Base-by-base conservation (phyloP, 768 basidiomycete species). In the Psilocybe cyanescens region DNA sequence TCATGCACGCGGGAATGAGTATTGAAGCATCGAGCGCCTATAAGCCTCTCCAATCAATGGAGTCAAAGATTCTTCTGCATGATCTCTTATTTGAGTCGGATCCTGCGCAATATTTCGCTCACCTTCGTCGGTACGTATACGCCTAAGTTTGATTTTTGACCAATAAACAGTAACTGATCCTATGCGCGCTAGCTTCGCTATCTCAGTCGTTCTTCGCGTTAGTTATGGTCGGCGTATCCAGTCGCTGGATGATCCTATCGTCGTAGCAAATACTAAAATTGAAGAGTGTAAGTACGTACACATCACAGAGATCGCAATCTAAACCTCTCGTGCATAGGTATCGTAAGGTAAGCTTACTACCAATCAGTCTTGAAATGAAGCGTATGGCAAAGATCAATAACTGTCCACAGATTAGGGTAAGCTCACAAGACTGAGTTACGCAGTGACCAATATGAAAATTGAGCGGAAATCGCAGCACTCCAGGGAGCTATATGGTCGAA, bases 1-100 rank as follows among this genome's bases (percentile, higher is more conserved):
- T 73, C 7, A 71, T 73, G 69, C 69, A 69, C 57, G 68, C 67
- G 0, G 68, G 69, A 8, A 62, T 73, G 62, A 59, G 69, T 9
- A 62, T 70, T 4, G 70, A 73, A 47, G 70, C 68, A 14, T 65
- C 70, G 4, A 64, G 65, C 7, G 58, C 58, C 9, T 73, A 71
- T 37, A 72, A 70, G 52, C 17, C 63, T 4, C 47, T 73, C 11
- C 72, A 73, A 44, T 63, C 64, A 4, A 33, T 68, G 2, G 72
- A 72, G 44, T 65, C 68, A 1, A 67, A 58, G 19, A 58, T 73
- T 37, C 55, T 73, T 3, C 47, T 71, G 19, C 61, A 57, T 17
- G 69, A 73, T 48, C 57, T 73, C 7, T 47, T 71, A 9, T 48
- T 51, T 3, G 67, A 65, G 30, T 58, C 55, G 30, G 51, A 66